phyloP scores from a whole-genome alignment of 768 basidiomycete genomes.

The Mycena filopes region DNA sequence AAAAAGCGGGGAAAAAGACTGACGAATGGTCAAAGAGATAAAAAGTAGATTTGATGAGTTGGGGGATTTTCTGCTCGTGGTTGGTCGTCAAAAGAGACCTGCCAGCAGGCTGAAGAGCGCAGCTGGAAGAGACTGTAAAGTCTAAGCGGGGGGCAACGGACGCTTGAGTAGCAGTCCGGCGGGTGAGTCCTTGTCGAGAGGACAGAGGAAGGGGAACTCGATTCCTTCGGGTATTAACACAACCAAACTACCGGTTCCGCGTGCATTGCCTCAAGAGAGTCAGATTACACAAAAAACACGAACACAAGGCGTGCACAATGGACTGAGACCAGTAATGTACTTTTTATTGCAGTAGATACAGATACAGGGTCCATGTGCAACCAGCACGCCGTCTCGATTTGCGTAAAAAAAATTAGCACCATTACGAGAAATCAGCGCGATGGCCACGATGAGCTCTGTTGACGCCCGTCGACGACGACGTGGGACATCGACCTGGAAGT shows the following conservation, averaged over 20 bases:
- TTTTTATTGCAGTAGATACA: no score
- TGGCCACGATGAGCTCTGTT: no score
- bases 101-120: constrained; percentile 89
- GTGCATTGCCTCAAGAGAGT: no score
- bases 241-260: constrained; percentile 4
- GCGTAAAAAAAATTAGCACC: no score
- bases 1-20: constrained; percentile 37
- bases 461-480: no score
- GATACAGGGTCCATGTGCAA: no score
- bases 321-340: no score
- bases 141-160: constrained; percentile 53
- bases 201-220: constrained; percentile 15
- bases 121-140: constrained; percentile 58
- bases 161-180: constrained; percentile 50
- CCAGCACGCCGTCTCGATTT: no score
- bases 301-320: no score
- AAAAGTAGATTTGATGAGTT: constrained; percentile 58
- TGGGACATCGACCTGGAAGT: no score
- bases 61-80: constrained; percentile 67
- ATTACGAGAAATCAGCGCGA: no score
- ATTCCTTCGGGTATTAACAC: not conserved
- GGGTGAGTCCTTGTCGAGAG: constrained; percentile 22
- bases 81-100: constrained; percentile 89
- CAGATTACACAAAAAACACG: no score
- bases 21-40: constrained; percentile 56